These are phyloP conservation scores for Podila horticola DNA, from an alignment of 192 early-diverging fungal genomes.

Conservation along the genomic window DNA sequence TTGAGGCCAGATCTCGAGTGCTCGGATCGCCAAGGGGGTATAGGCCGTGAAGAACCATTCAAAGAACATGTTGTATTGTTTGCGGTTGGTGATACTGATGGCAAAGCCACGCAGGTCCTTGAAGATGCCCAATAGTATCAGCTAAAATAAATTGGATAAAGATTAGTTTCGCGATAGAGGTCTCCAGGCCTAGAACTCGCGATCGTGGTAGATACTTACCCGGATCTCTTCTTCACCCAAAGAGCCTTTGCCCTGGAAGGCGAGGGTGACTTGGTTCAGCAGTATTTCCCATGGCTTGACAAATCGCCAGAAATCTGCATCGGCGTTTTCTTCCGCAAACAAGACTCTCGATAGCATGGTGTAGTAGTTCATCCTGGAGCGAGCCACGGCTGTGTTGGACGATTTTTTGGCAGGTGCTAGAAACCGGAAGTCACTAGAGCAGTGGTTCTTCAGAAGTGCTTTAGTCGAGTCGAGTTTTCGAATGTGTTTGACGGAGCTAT, in stretches of 20 bases:
- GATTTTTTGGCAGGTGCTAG: constrained; percentile 52
- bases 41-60: constrained; percentile 86
- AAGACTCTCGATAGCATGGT: constrained; percentile 78
- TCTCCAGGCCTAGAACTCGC: no score
- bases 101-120: constrained; percentile 85
- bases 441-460: constrained; percentile 79
- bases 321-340: constrained; percentile 73
- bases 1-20: constrained; percentile 72
- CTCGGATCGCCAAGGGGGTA: constrained; percentile 67
- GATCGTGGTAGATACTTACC: constrained; percentile 1
- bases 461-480: constrained; percentile 78
- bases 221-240: constrained; percentile 33
- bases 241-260: constrained; percentile 24
- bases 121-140: constrained; percentile 70
- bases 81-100: constrained; percentile 66
- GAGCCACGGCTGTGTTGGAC: constrained; percentile 27
- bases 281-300: constrained; percentile 71
- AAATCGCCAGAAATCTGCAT: constrained; percentile 75
- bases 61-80: constrained; percentile 76
- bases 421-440: constrained; percentile 74
- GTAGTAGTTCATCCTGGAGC: constrained; percentile 78
- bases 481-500: constrained; percentile 78
- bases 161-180: no score
- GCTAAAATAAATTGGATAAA: not conserved
- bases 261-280: constrained; percentile 60